Conservation (phyloP, 345 rosid genomes). For the Erysimum cheiranthoides region DNA sequence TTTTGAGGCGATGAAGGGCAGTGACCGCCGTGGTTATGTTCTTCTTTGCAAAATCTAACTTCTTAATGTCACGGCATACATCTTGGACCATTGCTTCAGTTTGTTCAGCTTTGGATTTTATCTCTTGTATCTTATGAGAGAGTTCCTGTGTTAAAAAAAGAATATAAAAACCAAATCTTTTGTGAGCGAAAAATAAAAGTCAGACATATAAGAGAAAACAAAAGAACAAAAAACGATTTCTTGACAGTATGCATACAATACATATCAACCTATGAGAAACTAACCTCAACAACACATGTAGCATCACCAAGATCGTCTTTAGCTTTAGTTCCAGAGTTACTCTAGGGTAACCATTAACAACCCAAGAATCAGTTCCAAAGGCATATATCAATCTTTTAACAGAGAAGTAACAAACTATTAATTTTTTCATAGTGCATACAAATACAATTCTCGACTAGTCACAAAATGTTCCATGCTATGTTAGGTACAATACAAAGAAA, state of each 20-base stretch:
- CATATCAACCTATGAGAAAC: constrained; percentile 36
- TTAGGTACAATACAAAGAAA: background rate
- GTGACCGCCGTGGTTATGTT: constrained; percentile 89
- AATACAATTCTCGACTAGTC: background rate
- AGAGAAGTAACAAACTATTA: background rate
- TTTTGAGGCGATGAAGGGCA: constrained; percentile 93
- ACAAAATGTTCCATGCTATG: background rate
- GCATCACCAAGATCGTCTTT: constrained; percentile 98
- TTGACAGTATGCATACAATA: background rate
- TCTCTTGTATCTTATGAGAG: constrained; percentile 86
- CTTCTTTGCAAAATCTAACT: constrained; percentile 96
- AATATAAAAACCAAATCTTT: constrained; percentile 28
- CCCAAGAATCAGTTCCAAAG: constrained; percentile 5
- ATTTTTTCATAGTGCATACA: background rate
- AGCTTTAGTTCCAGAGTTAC: constrained; percentile 92
- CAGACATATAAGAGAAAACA: background rate
- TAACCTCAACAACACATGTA: constrained; percentile 85
- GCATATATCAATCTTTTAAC: constrained; percentile 6
- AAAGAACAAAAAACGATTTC: background rate
- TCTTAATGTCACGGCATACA: constrained; percentile 93
- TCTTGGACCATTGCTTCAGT: constrained; percentile 96
- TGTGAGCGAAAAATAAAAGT: background rate
- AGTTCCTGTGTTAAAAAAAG: constrained; percentile 63
- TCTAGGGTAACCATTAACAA: constrained; percentile 51
- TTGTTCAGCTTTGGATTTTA: constrained; percentile 90